Evolutionary conservation across 306 rosid species (phyloP), one percentile per base, ranked within the genome.

Genomic region (Vachellia collinsii): DNA sequence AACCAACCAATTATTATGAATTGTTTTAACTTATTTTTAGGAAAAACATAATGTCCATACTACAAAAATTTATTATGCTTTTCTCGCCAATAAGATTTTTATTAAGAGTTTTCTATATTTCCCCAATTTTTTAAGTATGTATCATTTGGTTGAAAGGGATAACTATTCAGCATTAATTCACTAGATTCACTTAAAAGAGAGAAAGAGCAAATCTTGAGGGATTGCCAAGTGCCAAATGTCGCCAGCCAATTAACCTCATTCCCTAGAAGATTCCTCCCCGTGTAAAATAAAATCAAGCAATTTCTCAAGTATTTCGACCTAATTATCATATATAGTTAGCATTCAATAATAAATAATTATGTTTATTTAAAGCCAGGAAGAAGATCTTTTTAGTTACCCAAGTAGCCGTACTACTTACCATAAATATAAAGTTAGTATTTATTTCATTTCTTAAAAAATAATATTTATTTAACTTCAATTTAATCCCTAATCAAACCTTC

Each of bases 191-290:
- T 29, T 29, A 29, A 29, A 29, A 2, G 6, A 19, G 19, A 19
- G 1, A 77, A 77, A 9, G 20, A 46, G 36, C 25, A 68, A 4
- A 25, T 3, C n/a, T 59, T 5, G 22, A 74, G 6, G 63, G 14
- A 44, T 29, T 29, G 34, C 34, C 34, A 29, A 29, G 34, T 50
- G 72, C 38, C 54, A 79, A 76, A 54, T 44, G 67, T 38, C 29
- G 77, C 83, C 85, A 51, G 76, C 34, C 34, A 29, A 29, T 29
- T 29, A 29, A 29, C 72, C 76, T 72, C 87, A 83, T 83, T 77
- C 83, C 85, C 85, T 46, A 59, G 79, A 77, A 83, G 77, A 17
- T 13, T 11, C 76, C 66, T 79, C 72, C 12, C 11, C 10, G 1
- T 53, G 0, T 56, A 8, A n/a, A 3, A 19, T 56, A 56, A n/a